These are phyloP conservation scores for Elaeis oleifera DNA, from an alignment of 202 grass and related monocot genomes.

Conservation along the genomic window DNA sequence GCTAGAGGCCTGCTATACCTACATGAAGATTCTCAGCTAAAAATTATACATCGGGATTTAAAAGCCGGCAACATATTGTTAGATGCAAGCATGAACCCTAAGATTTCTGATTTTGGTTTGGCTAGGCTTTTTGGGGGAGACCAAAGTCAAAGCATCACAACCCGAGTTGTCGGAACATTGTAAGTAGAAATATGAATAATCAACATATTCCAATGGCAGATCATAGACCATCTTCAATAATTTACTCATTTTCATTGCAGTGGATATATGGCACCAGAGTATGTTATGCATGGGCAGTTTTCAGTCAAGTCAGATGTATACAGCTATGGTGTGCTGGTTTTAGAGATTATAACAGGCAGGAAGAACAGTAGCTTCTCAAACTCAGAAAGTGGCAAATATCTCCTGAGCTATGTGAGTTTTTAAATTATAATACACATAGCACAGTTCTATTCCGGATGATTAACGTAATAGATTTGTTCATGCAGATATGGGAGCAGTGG, in stretches of 20 bases:
- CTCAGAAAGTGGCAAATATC: background rate
- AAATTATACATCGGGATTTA: constrained; percentile 25
- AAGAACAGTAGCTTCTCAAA: constrained; percentile 6
- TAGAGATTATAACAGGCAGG: constrained; percentile 22
- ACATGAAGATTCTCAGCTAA: constrained; percentile 25
- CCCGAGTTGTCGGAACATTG: constrained; percentile 5
- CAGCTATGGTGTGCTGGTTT: too few relatives aligned
- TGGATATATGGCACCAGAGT: too few relatives aligned
- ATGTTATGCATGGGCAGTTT: too few relatives aligned
- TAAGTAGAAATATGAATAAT: constrained; percentile 7
- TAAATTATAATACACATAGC: too few relatives aligned
- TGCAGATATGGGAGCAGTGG: too few relatives aligned
- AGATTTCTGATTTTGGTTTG: constrained; percentile 29
- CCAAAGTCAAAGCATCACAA: constrained; percentile 9
- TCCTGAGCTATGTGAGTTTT: constrained; percentile 18
- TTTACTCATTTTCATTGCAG: too few relatives aligned
- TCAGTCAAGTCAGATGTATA: too few relatives aligned
- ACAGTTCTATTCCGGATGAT: too few relatives aligned
- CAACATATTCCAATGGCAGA: too few relatives aligned
- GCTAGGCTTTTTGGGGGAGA: constrained; percentile 18
- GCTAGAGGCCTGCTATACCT: constrained; percentile 24
- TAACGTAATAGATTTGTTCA: too few relatives aligned
- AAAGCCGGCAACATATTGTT: constrained; percentile 28
- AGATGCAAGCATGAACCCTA: constrained; percentile 22
- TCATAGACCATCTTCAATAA: background rate